Base-by-base conservation (phyloP, 192 early-diverging fungal genomes). In the Gaertneriomyces sp. region DNA sequence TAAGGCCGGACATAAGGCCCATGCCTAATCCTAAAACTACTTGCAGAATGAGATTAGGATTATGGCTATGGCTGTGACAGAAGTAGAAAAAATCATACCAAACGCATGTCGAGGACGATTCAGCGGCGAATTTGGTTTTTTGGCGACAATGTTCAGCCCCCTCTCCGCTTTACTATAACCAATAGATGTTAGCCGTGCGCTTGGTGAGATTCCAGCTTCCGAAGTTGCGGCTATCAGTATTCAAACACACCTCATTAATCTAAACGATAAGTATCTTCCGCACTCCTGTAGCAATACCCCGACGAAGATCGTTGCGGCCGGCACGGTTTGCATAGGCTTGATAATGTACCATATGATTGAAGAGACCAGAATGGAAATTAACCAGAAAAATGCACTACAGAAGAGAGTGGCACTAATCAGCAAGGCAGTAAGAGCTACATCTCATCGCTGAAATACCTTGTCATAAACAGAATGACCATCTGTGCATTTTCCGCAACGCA, bases 311-410 rank as follows among this genome's bases (percentile, higher is more conserved):
- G 78, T 82, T 5, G 80, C 71, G 3, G 64, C 55, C 39, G 80
- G 71, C 8, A 62, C 73, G 19, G 58, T n/a, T 61, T 79, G 80
- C 40, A 73, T 58, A 3, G 59, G 50, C 14, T 19, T 60, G 20
- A 68, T 68, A 3, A 86, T 33, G 64, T 75, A 90, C 89, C 90
- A 92, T 57, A 91, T 81, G n/a, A 80, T 72, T 10, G 89, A 87
- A 7, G 90, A 77, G 0, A 91, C 25, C 1, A 92, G 75, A 39
- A 92, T 75, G 0, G 91, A 87, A 17, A 91, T 58, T 11, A 92
- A 74, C 84, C 89, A 92, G 64, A 92, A 92, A 75, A 92, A 92
- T 10, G 90, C 89, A 60, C 91, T 92, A 50, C 1, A 40, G 46
- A 56, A 45, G 17, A 38, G 54, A 11, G 17, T 4, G 20, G 0